Evolutionary conservation across 225 moss, liverwort and hornwort species (phyloP).

Genomic region (Physcomitrium patens): DNA sequence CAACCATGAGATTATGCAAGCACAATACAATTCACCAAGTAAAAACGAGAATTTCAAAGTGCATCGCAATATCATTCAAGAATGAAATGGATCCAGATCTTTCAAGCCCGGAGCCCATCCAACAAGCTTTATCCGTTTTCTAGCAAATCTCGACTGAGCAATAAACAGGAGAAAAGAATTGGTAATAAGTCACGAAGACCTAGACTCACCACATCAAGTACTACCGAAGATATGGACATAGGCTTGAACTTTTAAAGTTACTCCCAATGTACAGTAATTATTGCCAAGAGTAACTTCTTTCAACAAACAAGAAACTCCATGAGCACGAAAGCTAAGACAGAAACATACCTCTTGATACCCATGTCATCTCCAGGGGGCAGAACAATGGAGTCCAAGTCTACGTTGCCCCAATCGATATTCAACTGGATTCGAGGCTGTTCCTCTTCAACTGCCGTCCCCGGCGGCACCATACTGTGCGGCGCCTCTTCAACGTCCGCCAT

Average conservation of each 20-base stretch:
- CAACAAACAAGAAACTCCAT: background rate
- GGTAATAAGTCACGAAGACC: background rate
- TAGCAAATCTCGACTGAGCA: no score
- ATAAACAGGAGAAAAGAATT: no score
- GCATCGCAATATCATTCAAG: no score
- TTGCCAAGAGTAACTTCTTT: no score
- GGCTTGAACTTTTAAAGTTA: no score
- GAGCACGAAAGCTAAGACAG: conserved; percentile 30
- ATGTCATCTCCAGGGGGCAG: conserved; percentile 83
- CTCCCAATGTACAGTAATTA: background rate
- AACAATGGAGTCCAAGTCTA: conserved; percentile 85
- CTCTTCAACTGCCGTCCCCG: conserved; percentile 67
- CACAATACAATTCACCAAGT: no score
- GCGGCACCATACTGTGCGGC: conserved; percentile 79
- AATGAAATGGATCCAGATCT: no score
- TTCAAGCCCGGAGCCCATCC: background rate
- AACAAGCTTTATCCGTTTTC: background rate
- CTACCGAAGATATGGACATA: no score
- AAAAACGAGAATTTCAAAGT: no score
- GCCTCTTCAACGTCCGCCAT: conserved; percentile 83
- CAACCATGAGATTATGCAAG: no score
- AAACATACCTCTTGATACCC: conserved; percentile 80
- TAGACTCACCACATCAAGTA: background rate
- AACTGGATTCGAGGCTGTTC: conserved; percentile 69
- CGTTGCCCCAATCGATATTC: conserved; percentile 88